Percentiles rank a stretch among this genome's conserved stretches.
Conservation (phyloP, 305 asterid genomes). For the Fraxinus dipetala region DNA sequence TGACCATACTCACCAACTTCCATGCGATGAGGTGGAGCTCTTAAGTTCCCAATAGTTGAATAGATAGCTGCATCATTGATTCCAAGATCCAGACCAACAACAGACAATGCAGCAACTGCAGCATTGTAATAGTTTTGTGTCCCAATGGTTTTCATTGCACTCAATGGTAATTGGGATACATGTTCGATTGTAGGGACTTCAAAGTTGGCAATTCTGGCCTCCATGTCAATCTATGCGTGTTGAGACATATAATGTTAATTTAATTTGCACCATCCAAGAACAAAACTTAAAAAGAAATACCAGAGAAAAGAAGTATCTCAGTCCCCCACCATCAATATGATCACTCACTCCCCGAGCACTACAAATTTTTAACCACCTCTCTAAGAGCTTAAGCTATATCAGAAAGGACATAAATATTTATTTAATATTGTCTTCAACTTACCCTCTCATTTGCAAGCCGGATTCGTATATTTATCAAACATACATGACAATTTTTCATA, state of each 20-base stretch:
- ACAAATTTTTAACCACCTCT: not conserved
- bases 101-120: slow-evolving; percentile 38
- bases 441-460: not conserved
- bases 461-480: not conserved
- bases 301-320: not conserved
- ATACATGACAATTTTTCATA: not conserved
- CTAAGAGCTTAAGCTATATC: not conserved
- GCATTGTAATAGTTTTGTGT: slow-evolving; percentile 39
- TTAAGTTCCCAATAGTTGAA: slow-evolving; percentile 30
- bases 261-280: not conserved
- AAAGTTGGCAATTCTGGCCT: slow-evolving; percentile 29
- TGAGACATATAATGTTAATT: not conserved
- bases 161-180: slow-evolving; percentile 23
- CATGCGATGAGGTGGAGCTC: slow-evolving; percentile 40
- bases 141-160: slow-evolving; percentile 33
- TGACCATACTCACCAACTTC: slow-evolving; percentile 28
- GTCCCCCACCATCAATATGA: not conserved
- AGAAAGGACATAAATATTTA: not conserved
- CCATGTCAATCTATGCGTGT: slow-evolving; percentile 29
- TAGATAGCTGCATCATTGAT: slow-evolving; percentile 25
- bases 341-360: not conserved
- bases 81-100: slow-evolving; percentile 33
- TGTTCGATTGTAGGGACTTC: slow-evolving; percentile 27
- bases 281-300: not conserved
- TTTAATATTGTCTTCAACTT: not conserved